Evolutionary conservation across 2,329 filamentous ascomycete species (phyloP).

Genomic region (Dactylonectria estremocensis): DNA sequence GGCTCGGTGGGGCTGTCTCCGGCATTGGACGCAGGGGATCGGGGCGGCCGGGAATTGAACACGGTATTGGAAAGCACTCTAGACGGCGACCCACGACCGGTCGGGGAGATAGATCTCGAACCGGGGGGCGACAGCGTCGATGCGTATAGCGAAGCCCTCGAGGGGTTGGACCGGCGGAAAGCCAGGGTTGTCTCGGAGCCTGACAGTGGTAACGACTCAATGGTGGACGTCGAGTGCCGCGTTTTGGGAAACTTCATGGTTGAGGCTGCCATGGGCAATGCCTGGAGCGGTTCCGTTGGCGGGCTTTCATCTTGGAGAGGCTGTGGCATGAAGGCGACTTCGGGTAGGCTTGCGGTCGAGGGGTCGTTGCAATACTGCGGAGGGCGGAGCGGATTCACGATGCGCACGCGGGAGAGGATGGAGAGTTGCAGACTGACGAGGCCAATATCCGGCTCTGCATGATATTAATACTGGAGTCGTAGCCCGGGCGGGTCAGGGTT

Average conservation of each 20-base stretch:
- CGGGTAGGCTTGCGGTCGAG: slow-evolving; percentile 32
- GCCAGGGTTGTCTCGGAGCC: slow-evolving; percentile 69
- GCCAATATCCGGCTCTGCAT: slow-evolving; percentile 49
- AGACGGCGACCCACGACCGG: slow-evolving; percentile 72
- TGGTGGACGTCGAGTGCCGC: slow-evolving; percentile 70
- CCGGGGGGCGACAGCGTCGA: slow-evolving; percentile 78
- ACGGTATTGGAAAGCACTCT: slow-evolving; percentile 71
- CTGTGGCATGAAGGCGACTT: slow-evolving; percentile 75
- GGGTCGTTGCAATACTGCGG: slow-evolving; percentile 14
- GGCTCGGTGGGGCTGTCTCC: slow-evolving; percentile 68
- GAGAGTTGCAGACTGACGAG: slow-evolving; percentile 40
- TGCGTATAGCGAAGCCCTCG: slow-evolving; percentile 74
- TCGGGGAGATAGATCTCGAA: slow-evolving; percentile 78
- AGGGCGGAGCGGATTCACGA: slow-evolving; percentile 43
- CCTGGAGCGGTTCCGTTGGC: slow-evolving; percentile 77
- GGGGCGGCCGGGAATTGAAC: slow-evolving; percentile 63
- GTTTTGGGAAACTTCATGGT: slow-evolving; percentile 72
- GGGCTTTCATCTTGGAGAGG: slow-evolving; percentile 72
- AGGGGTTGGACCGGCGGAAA: slow-evolving; percentile 69
- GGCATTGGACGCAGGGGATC: slow-evolving; percentile 61
- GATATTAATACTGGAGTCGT: slow-evolving; percentile 41
- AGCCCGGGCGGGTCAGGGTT: slow-evolving; percentile 9
- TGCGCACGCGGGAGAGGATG: slow-evolving; percentile 41
- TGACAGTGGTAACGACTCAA: slow-evolving; percentile 62
- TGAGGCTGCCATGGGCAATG: slow-evolving; percentile 77